Evolutionary conservation across 2,329 filamentous ascomycete species (phyloP).

Genomic region (Pyricularia grisea): DNA sequence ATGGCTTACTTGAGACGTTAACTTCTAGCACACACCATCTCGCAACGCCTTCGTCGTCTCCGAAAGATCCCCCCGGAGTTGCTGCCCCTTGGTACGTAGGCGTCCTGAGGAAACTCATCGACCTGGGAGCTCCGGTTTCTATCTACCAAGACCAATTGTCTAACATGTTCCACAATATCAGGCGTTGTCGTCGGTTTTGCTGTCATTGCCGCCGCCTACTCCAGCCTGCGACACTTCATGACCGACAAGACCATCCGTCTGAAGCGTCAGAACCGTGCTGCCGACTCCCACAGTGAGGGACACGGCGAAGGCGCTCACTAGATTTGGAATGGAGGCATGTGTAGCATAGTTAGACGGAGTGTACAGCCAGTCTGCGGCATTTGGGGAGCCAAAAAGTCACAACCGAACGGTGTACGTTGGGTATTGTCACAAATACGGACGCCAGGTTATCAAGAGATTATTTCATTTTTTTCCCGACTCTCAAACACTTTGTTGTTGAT

Average conservation of each 20-base stretch:
- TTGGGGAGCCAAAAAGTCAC: neutral
- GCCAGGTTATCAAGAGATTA: neutral
- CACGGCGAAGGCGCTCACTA: constrained; percentile 19
- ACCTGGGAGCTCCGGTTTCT: constrained; percentile 9
- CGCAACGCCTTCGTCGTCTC: constrained; percentile 83
- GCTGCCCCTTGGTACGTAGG: constrained; percentile 74
- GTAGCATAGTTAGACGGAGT: neutral
- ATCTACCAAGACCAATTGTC: neutral
- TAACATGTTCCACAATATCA: constrained; percentile 22
- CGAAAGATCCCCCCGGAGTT: constrained; percentile 90
- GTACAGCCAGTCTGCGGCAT: neutral
- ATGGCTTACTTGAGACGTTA: constrained; percentile 7
- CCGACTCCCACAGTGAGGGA: constrained; percentile 23
- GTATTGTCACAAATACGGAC: neutral
- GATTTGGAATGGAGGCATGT: neutral
- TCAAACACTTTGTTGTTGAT: neutral
- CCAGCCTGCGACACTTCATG: constrained; percentile 69
- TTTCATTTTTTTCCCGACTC: neutral
- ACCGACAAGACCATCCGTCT: constrained; percentile 92
- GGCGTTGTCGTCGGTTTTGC: constrained; percentile 84
- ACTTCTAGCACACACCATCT: constrained; percentile 79
- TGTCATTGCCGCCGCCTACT: constrained; percentile 73
- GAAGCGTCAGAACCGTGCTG: constrained; percentile 54
- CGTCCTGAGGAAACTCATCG: neutral
- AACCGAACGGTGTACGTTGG: neutral